Percentiles rank a stretch among this genome's conserved stretches.
These are phyloP conservation scores for Crithidia expoeki DNA, from an alignment of 208 protist genomes.

Conservation along the genomic window DNA sequence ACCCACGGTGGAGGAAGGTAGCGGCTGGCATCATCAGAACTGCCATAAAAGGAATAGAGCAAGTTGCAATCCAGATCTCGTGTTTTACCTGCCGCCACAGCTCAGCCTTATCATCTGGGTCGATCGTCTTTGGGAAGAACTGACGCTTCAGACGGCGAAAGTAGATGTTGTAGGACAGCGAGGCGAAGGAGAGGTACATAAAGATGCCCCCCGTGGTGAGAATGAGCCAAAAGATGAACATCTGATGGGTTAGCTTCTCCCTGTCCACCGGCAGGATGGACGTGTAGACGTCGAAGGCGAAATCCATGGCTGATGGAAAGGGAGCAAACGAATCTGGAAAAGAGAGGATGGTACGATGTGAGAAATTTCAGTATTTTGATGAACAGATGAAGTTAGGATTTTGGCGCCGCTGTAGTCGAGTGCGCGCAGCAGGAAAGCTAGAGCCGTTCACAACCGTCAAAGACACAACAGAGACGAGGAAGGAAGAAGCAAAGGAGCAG, in stretches of 20 bases:
- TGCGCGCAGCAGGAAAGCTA: too few species aligned
- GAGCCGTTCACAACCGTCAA: too few species aligned
- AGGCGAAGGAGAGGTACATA: conserved; percentile 69
- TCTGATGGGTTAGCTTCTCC: conserved; percentile 56
- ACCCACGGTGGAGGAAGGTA: conserved; percentile 71
- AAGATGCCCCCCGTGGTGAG: conserved; percentile 68
- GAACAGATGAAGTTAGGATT: too few species aligned
- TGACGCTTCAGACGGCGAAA: conserved; percentile 52
- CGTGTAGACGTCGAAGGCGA: conserved; percentile 68
- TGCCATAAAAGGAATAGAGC: conserved; percentile 83
- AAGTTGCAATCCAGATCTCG: conserved; percentile 79
- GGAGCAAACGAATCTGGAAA: too few species aligned
- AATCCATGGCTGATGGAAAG: too few species aligned
- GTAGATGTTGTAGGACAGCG: conserved; percentile 63
- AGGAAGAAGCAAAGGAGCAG: too few species aligned
- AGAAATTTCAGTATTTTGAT: too few species aligned
- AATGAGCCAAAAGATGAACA: conserved; percentile 76
- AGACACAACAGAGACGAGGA: too few species aligned
- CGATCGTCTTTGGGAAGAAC: conserved; percentile 79
- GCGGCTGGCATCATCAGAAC: conserved; percentile 77
- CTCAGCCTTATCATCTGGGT: conserved; percentile 48
- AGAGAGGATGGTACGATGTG: too few species aligned
- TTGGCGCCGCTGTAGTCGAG: too few species aligned
- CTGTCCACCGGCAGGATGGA: conserved; percentile 62
- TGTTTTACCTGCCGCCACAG: conserved; percentile 54